Evolutionary conservation across 768 basidiomycete genomes (phyloP).

Genomic region (Suillus luteus): DNA sequence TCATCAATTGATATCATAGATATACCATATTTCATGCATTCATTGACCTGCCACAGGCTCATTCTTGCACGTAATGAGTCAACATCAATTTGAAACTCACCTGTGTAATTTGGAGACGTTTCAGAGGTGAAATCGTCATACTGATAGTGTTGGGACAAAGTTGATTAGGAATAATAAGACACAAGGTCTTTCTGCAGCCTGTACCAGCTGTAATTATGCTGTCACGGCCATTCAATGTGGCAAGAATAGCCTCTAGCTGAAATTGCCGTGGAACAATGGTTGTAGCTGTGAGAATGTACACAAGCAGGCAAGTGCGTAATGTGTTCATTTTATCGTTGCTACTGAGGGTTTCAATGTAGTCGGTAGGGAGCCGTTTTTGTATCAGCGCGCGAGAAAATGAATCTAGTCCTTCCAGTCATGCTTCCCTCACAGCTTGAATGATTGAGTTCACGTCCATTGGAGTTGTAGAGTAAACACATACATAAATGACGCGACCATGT

Average conservation of each 20-base stretch:
- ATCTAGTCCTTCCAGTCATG: neutral
- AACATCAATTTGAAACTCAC: no score
- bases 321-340: neutral
- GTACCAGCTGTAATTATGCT: constrained; percentile 8
- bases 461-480: no score
- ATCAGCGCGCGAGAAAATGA: neutral
- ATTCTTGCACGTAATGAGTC: no score
- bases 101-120: no score
- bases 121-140: no score
- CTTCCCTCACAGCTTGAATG: neutral
- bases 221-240: constrained; percentile 3
- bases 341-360: constrained; percentile 4
- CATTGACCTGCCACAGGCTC: no score
- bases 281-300: neutral
- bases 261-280: constrained; percentile 6
- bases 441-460: neutral
- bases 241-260: constrained; percentile 6
- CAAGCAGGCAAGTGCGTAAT: neutral
- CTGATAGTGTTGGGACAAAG: no score
- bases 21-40: no score
- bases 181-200: neutral
- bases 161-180: no score
- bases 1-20: no score
- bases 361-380: neutral
- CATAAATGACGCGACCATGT: no score